phyloP scores from a whole-genome alignment of 805 yeast species.

The Cyberlindnera amylophila region DNA sequence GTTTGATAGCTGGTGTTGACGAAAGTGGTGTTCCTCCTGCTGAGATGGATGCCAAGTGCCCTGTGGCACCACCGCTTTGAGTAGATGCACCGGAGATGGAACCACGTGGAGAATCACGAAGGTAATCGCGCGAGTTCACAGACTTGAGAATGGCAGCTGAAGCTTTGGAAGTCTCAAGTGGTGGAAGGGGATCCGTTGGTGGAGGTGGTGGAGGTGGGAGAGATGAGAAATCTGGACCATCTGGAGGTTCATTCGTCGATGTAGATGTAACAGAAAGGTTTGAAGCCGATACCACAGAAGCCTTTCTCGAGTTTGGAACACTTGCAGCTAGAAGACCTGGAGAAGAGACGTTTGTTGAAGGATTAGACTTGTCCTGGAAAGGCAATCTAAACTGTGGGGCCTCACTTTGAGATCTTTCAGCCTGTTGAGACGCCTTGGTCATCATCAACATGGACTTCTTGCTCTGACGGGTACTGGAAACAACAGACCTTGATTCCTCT shows the following conservation, averaged over 20 bases:
- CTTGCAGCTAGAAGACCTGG: constrained; percentile 8
- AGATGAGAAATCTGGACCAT: constrained; percentile 27
- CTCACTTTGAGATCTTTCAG: constrained; percentile 24
- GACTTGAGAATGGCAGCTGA: constrained; percentile 6
- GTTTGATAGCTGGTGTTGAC: constrained; percentile 12
- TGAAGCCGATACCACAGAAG: constrained; percentile 35
- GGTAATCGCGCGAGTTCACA: constrained; percentile 17
- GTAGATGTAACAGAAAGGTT: constrained; percentile 27
- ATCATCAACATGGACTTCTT: constrained; percentile 27
- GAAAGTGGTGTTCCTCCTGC: neutral
- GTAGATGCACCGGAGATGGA: constrained; percentile 35
- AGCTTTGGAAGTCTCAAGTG: constrained; percentile 11
- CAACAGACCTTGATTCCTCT: constrained; percentile 7
- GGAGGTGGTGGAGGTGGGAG: constrained; percentile 56
- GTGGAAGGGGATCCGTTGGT: constrained; percentile 51
- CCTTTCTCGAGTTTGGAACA: constrained; percentile 32
- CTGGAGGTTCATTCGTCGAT: constrained; percentile 24
- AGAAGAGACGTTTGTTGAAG: constrained; percentile 15
- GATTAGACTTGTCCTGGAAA: constrained; percentile 46
- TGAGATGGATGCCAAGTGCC: neutral
- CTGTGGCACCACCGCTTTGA: neutral
- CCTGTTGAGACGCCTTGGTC: constrained; percentile 14
- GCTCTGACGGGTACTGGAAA: constrained; percentile 21
- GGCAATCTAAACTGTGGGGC: constrained; percentile 65
- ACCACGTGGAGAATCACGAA: constrained; percentile 42